Percentiles rank a stretch among this genome's conserved stretches.
phyloP scores from a whole-genome alignment of 2,329 filamentous ascomycete species.

The Venturia carpophila region DNA sequence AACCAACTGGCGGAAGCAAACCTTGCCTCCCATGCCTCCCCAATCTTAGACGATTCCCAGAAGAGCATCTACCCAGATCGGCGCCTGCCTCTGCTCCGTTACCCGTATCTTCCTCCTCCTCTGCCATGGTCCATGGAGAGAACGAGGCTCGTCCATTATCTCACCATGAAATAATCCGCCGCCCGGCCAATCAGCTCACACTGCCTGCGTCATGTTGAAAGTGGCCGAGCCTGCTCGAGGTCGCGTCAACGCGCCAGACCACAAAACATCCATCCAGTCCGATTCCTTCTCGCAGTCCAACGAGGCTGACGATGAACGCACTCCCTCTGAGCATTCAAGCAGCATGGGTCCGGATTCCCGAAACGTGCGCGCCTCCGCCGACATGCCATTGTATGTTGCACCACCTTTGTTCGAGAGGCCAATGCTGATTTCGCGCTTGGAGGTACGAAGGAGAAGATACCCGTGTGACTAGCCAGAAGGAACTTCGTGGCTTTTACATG shows the following conservation, averaged over 20 bases:
- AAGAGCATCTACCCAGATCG: background rate
- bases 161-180: conserved; percentile 6
- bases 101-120: background rate
- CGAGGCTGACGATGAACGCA: conserved; percentile 39
- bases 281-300: conserved; percentile 24
- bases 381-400: background rate
- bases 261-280: background rate
- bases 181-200: background rate
- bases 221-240: conserved; percentile 2
- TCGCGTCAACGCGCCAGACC: background rate
- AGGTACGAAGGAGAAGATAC: conserved; percentile 75
- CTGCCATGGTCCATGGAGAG: background rate
- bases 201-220: conserved; percentile 1
- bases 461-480: conserved; percentile 76
- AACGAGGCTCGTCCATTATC: background rate
- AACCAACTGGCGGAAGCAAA: conserved; percentile 5
- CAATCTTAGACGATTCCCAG: background rate
- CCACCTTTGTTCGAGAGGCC: background rate
- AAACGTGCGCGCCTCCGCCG: background rate
- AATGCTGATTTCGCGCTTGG: background rate
- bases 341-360: conserved; percentile 28
- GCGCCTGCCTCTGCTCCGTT: background rate
- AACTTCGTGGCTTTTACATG: conserved; percentile 89
- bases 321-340: conserved; percentile 23
- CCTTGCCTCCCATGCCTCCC: background rate